phyloP scores from a whole-genome alignment of 169 alveolate genomes.

The Toxoplasma gondii region DNA sequence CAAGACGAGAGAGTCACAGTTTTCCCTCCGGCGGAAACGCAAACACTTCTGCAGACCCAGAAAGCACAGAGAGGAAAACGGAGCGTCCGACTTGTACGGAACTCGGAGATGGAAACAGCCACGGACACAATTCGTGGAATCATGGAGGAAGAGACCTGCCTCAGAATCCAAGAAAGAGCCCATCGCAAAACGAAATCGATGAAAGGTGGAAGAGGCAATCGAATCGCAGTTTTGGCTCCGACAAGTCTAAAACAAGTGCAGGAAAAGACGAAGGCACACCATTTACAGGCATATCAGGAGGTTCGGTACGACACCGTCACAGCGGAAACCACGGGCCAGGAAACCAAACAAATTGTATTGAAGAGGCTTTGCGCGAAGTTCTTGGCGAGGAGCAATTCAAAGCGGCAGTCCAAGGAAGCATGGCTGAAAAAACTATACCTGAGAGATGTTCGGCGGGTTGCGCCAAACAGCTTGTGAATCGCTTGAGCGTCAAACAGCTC shows the following conservation, averaged over 20 bases:
- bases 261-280: neutral
- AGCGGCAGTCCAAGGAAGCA: neutral
- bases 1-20: neutral
- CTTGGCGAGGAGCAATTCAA: neutral
- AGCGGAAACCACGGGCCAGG: neutral
- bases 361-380: neutral
- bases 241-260: neutral
- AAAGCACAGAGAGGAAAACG: neutral
- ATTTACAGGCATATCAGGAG: neutral
- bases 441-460: neutral
- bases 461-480: neutral
- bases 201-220: neutral
- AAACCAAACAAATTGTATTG: neutral
- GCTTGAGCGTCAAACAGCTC: slow-evolving; percentile 68
- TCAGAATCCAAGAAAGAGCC: neutral
- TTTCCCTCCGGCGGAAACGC: neutral
- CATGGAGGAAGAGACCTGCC: neutral
- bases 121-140: neutral
- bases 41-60: neutral
- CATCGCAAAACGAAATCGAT: neutral
- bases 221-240: neutral
- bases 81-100: neutral
- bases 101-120: neutral
- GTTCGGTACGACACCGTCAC: neutral
- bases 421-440: too few relatives aligned